phyloP scores from a whole-genome alignment of 2,329 filamentous ascomycete genomes.

The Knufia petricola region DNA sequence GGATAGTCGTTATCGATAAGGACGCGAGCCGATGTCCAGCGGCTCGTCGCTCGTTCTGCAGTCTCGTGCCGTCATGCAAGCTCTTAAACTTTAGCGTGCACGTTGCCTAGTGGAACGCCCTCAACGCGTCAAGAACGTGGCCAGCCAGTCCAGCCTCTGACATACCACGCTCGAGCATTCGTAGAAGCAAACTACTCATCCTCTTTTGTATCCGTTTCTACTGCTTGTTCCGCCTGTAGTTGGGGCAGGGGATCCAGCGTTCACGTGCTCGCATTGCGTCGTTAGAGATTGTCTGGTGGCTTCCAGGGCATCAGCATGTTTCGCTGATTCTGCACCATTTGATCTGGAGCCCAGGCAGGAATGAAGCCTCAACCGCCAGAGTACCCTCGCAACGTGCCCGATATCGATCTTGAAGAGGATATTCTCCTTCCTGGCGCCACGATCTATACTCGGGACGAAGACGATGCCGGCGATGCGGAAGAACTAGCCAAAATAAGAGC shows the following conservation, averaged over 20 bases:
- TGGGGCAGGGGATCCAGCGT: not conserved
- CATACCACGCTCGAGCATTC: not conserved
- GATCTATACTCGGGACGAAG: conserved; percentile 13
- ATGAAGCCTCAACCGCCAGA: conserved; percentile 10
- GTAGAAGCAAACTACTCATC: not conserved
- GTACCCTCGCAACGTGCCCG: conserved; percentile 20
- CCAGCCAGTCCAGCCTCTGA: too few relatives aligned
- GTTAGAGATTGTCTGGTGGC: too few relatives aligned
- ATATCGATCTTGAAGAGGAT: conserved; percentile 15
- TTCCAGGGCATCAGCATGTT: not conserved
- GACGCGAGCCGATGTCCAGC: not conserved
- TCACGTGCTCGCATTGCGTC: too few relatives aligned
- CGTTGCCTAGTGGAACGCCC: not conserved
- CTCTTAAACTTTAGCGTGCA: not conserved
- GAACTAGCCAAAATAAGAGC: conserved; percentile 16
- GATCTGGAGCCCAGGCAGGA: not conserved
- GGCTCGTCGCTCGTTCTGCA: too few relatives aligned
- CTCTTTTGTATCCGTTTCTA: not conserved
- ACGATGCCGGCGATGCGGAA: conserved; percentile 1
- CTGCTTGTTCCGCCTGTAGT: not conserved
- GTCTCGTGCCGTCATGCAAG: not conserved
- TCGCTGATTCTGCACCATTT: not conserved
- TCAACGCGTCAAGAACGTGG: too few relatives aligned
- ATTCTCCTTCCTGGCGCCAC: conserved; percentile 16
- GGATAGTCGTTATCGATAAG: not conserved